Conservation (phyloP, 345 rosid species). For the Clausena lansium region DNA sequence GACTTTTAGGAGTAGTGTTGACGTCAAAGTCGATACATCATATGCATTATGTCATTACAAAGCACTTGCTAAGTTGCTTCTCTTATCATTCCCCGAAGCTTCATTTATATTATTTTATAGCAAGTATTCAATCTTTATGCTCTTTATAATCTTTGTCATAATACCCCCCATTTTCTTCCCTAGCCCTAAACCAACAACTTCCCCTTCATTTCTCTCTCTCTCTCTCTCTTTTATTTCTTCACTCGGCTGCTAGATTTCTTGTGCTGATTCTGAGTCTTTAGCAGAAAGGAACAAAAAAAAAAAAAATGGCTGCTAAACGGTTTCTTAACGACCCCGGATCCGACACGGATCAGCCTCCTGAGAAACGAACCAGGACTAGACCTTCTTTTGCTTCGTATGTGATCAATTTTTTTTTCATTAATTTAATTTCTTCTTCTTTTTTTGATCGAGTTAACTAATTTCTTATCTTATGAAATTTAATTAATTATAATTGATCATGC, state of each 20-base stretch:
- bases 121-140: not conserved
- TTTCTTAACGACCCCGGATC: slow-evolving; percentile 35
- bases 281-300: too few relatives aligned
- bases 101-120: slow-evolving; percentile 7
- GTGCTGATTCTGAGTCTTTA: not conserved
- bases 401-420: not conserved
- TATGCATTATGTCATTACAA: slow-evolving; percentile 13
- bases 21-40: slow-evolving; percentile 43
- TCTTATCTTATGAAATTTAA: not conserved
- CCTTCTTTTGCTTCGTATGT: slow-evolving; percentile 82
- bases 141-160: not conserved
- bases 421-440: not conserved
- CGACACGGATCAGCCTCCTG: slow-evolving; percentile 42
- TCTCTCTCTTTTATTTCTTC: too few relatives aligned
- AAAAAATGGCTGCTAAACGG: slow-evolving; percentile 67
- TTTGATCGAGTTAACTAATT: not conserved
- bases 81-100: slow-evolving; percentile 39
- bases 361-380: slow-evolving; percentile 48
- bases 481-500: not conserved
- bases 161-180: not conserved
- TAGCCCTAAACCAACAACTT: not conserved
- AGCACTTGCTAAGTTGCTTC: slow-evolving; percentile 33
- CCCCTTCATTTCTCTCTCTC: not conserved
- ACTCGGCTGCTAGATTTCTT: not conserved
- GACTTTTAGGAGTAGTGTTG: slow-evolving; percentile 26